Evolutionary conservation across 2,329 filamentous ascomycete species (phyloP).

Genomic region (Aureobasidium pullulans): DNA sequence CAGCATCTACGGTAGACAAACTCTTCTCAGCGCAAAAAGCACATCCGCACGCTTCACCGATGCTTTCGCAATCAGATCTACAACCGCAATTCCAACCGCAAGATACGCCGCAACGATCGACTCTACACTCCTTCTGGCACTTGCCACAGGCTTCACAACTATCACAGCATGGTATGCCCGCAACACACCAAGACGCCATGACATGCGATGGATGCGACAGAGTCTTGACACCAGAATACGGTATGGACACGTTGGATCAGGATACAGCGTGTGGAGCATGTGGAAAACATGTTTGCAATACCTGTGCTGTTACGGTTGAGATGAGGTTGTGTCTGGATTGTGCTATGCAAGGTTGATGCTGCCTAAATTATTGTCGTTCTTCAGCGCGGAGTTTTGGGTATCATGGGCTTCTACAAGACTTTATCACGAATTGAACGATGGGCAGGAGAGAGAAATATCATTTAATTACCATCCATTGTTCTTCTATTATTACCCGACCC

Average conservation of each 20-base stretch:
- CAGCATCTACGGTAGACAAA: conserved; percentile 39
- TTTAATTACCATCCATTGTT: neutral
- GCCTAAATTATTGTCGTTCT: neutral
- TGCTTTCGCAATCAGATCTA: conserved; percentile 20
- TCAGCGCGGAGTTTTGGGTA: neutral
- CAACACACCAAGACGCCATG: conserved; percentile 16
- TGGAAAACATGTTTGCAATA: conserved; percentile 34
- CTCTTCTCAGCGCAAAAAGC: conserved; percentile 38
- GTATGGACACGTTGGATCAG: conserved; percentile 31
- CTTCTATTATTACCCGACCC: neutral
- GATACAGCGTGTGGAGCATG: conserved; percentile 33
- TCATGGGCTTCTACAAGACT: neutral
- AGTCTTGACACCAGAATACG: conserved; percentile 25
- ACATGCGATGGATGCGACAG: conserved; percentile 41
- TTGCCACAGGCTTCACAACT: conserved; percentile 27
- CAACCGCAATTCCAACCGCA: conserved; percentile 22
- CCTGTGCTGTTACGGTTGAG: conserved; percentile 33
- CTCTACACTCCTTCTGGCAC: conserved; percentile 42
- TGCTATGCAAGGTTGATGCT: conserved; percentile 19
- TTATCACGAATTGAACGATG: neutral
- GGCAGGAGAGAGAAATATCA: neutral
- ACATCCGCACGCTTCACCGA: conserved; percentile 25
- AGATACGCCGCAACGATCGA: conserved; percentile 33
- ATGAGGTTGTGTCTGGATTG: conserved; percentile 36
- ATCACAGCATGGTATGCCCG: conserved; percentile 7